A percentile compares a stretch with the other conserved stretches of the same genome.
Evolutionary conservation across 2,329 filamentous ascomycete genomes (phyloP).

Genomic region (Capronia coronata): DNA sequence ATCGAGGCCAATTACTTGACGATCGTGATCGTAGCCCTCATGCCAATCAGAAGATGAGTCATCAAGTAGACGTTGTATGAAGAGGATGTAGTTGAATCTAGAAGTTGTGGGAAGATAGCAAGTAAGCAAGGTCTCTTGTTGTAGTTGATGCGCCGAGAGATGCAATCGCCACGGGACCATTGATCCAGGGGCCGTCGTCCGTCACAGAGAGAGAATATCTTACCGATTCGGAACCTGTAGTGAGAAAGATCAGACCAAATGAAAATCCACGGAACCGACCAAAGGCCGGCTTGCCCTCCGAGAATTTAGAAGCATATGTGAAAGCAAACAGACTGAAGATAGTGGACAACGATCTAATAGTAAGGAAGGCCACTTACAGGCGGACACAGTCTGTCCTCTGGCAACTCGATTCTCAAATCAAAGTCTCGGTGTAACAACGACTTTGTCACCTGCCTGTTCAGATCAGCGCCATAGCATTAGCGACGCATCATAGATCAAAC

Average conservation of each 20-base stretch:
- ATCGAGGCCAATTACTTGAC: conserved; percentile 65
- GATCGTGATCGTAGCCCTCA: conserved; percentile 48
- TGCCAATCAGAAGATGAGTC: conserved; percentile 49
- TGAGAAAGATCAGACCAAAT: neutral
- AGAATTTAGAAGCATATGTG: too few species aligned
- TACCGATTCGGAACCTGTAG: conserved; percentile 10
- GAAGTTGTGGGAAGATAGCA: neutral
- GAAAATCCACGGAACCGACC: too few species aligned
- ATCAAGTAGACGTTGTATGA: conserved; percentile 77
- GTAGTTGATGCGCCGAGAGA: too few species aligned
- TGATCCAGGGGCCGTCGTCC: too few species aligned
- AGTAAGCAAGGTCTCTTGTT: too few species aligned
- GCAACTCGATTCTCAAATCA: conserved; percentile 61
- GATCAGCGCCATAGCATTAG: neutral
- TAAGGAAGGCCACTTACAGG: conserved; percentile 49
- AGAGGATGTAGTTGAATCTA: conserved; percentile 82
- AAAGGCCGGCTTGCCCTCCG: too few species aligned
- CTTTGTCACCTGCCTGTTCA: conserved; percentile 60
- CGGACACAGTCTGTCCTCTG: conserved; percentile 74
- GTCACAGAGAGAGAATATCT: too few species aligned
- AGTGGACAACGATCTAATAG: neutral
- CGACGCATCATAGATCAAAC: neutral
- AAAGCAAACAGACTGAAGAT: neutral
- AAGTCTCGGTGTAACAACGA: conserved; percentile 72
- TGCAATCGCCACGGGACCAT: too few species aligned